phyloP scores from a whole-genome alignment of 257 asterid species.

The Scutellaria baicalensis region DNA sequence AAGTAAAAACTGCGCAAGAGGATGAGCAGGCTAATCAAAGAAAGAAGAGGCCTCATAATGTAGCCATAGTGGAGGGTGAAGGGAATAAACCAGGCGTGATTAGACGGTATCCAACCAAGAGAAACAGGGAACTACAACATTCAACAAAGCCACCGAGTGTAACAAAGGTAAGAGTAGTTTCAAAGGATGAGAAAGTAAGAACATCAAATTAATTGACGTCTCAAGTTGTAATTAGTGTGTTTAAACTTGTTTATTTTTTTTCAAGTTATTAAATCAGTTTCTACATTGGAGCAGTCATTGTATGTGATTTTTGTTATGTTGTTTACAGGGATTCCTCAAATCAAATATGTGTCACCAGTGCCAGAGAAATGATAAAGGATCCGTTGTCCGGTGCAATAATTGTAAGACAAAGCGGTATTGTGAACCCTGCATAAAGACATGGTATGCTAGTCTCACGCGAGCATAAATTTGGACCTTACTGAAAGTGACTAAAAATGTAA shows the following conservation, averaged over 20 bases:
- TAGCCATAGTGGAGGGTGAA: not conserved
- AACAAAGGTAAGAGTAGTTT: not conserved
- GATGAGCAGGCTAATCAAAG: not conserved
- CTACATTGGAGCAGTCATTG: not conserved
- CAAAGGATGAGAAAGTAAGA: slow-evolving; percentile 9
- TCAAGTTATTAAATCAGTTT: not conserved
- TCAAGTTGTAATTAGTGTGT: not conserved
- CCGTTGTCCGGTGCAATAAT: slow-evolving; percentile 37
- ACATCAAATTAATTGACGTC: not conserved
- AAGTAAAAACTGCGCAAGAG: not conserved
- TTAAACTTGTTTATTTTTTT: not conserved
- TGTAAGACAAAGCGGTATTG: slow-evolving; percentile 46
- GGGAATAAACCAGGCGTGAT: not conserved
- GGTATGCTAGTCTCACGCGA: slow-evolving; percentile 25
- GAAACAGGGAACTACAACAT: not conserved
- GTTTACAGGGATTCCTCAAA: slow-evolving; percentile 20
- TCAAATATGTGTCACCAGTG: slow-evolving; percentile 52
- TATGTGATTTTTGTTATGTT: not conserved
- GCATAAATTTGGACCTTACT: not conserved
- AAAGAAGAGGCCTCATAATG: not conserved
- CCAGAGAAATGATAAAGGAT: slow-evolving; percentile 37
- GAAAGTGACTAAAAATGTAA: not conserved
- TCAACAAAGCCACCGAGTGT: not conserved
- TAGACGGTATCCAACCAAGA: not conserved
- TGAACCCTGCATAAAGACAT: slow-evolving; percentile 23